Evolutionary conservation across 1,139 yeast species (phyloP).

Genomic region (Diutina sp.): DNA sequence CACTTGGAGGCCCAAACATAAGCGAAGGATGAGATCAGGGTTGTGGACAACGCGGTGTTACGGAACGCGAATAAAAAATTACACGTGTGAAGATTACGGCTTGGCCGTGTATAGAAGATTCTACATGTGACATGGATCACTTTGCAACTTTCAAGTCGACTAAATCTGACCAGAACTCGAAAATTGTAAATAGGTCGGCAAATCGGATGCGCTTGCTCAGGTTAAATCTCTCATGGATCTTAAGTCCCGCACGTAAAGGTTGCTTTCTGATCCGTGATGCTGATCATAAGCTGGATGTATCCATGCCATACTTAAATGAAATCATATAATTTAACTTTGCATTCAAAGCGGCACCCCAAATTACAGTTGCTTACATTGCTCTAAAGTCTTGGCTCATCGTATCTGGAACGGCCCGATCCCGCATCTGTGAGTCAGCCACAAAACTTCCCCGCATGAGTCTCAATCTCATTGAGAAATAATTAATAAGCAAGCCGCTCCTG

Average conservation of each 20-base stretch:
- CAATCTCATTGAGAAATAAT: background rate
- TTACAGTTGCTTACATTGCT: too few relatives aligned
- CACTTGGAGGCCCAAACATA: background rate
- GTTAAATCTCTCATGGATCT: background rate
- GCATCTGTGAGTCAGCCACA: background rate
- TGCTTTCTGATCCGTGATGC: background rate
- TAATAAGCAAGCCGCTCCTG: background rate
- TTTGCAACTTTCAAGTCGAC: background rate
- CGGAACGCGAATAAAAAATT: background rate
- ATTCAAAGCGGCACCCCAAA: too few relatives aligned
- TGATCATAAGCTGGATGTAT: background rate
- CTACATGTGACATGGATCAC: background rate
- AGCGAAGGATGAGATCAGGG: background rate
- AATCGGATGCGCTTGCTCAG: too few relatives aligned
- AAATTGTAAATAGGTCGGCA: too few relatives aligned
- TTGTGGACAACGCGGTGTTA: background rate
- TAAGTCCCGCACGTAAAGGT: background rate
- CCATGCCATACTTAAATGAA: too few relatives aligned
- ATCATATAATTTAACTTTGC: too few relatives aligned
- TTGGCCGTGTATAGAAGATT: background rate
- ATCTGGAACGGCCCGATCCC: background rate
- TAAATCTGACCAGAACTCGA: too few relatives aligned
- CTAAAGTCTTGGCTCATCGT: too few relatives aligned
- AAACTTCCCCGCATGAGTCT: background rate
- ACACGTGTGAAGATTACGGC: background rate